These are phyloP conservation scores for Byssochlamys sp. DNA, from an alignment of 2,329 filamentous ascomycete genomes.

Conservation along the genomic window DNA sequence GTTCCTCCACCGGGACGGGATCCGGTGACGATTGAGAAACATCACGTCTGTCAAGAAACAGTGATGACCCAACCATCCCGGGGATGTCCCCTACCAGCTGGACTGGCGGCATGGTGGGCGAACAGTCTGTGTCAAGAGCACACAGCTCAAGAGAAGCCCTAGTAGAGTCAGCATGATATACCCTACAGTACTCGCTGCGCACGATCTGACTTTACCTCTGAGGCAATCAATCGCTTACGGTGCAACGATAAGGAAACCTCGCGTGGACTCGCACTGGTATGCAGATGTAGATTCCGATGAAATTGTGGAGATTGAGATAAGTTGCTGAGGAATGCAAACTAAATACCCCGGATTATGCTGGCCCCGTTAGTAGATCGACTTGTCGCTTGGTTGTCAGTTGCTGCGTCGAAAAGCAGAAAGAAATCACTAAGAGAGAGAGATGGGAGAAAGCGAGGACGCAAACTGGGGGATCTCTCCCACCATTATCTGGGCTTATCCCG, in stretches of 20 bases:
- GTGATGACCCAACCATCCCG: constrained; percentile 11
- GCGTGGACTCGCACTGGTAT: not conserved
- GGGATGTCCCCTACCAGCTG: constrained; percentile 13
- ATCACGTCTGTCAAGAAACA: constrained; percentile 2
- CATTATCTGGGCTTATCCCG: not conserved
- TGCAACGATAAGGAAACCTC: not conserved
- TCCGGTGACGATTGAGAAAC: constrained; percentile 3
- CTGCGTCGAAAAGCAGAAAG: not conserved
- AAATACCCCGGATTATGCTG: not conserved
- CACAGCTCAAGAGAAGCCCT: constrained; percentile 22
- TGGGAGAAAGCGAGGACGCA: constrained; percentile 6
- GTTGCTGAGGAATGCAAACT: constrained; percentile 1
- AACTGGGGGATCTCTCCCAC: constrained; percentile 3
- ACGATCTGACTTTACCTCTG: not conserved
- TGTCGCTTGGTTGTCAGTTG: not conserved
- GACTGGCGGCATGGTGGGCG: constrained; percentile 22
- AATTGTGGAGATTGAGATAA: not conserved
- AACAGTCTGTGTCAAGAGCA: constrained; percentile 22
- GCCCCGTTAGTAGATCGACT: not conserved
- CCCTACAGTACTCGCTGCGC: not conserved
- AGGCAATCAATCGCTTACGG: not conserved
- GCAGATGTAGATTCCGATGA: not conserved
- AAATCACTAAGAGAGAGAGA: not conserved
- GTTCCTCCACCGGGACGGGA: constrained; percentile 14
- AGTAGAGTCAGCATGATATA: not conserved